phyloP scores from a whole-genome alignment of 2,329 filamentous ascomycete species.

The Xylariales sp. region DNA sequence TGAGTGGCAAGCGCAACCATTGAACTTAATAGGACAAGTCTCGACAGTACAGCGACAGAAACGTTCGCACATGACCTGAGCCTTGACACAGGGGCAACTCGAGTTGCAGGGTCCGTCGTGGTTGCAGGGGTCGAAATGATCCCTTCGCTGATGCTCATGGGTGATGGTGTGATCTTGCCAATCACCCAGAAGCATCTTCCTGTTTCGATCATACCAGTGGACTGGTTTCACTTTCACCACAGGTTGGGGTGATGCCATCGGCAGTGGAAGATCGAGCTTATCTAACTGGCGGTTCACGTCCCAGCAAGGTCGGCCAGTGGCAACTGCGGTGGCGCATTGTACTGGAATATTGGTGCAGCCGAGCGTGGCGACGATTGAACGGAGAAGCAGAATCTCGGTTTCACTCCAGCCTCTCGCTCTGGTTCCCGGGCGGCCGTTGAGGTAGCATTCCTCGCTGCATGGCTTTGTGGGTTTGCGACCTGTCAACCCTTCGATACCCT shows the following conservation, averaged over 20 bases:
- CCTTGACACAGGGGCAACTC: constrained; percentile 59
- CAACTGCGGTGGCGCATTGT: constrained; percentile 45
- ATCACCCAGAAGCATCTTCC: constrained; percentile 48
- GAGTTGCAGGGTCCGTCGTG: constrained; percentile 65
- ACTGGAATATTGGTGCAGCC: constrained; percentile 37
- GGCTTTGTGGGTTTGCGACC: constrained; percentile 29
- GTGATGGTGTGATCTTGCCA: constrained; percentile 52
- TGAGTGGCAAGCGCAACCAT: constrained; percentile 60
- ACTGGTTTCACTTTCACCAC: constrained; percentile 36
- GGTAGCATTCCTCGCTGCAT: constrained; percentile 37
- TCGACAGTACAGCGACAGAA: constrained; percentile 61
- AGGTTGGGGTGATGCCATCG: constrained; percentile 20
- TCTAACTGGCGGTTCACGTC: constrained; percentile 43
- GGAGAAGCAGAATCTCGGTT: constrained; percentile 43
- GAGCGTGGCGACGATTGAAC: constrained; percentile 39
- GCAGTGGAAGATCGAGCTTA: constrained; percentile 31
- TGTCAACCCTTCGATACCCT: constrained; percentile 11
- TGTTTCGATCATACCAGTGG: constrained; percentile 53
- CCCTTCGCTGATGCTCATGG: constrained; percentile 51
- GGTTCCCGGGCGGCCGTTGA: constrained; percentile 26
- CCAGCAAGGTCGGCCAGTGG: constrained; percentile 48
- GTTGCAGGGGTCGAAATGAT: constrained; percentile 60
- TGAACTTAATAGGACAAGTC: constrained; percentile 59
- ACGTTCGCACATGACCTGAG: constrained; percentile 66
- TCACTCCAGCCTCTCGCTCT: constrained; percentile 40